A percentile compares a stretch with the other conserved stretches of the same genome.
These are phyloP conservation scores for Arthroderma sp. DNA, from an alignment of 2,329 filamentous ascomycete genomes.

Conservation along the genomic window DNA sequence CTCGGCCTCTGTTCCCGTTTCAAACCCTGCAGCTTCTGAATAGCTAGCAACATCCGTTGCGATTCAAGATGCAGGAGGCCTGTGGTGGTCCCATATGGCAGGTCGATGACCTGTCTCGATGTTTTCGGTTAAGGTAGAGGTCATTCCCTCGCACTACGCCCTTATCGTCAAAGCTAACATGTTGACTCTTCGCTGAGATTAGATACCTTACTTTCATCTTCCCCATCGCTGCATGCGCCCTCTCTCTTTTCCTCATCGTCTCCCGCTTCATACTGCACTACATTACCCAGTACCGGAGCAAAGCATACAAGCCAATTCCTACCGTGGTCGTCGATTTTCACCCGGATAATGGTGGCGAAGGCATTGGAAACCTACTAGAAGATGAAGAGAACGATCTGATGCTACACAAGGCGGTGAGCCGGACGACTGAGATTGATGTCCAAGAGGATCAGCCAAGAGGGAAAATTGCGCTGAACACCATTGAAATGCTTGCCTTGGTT, in stretches of 20 bases:
- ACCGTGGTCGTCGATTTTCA: conserved; percentile 25
- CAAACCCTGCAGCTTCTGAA: too few relatives aligned
- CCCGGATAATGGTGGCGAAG: conserved; percentile 45
- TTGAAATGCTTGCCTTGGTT: conserved; percentile 64
- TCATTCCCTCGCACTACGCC: background rate
- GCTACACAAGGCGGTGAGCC: conserved; percentile 41
- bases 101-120: conserved; percentile 48
- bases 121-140: conserved; percentile 44
- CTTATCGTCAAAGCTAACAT: background rate
- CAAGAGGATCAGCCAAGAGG: conserved; percentile 64
- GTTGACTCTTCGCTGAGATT: background rate
- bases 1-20: too few relatives aligned
- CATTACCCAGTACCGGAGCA: conserved; percentile 39
- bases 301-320: conserved; percentile 42
- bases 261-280: conserved; percentile 44
- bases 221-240: conserved; percentile 55
- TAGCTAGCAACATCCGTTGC: too few relatives aligned
- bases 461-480: conserved; percentile 53
- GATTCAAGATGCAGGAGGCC: conserved; percentile 38
- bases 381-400: conserved; percentile 39
- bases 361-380: conserved; percentile 41
- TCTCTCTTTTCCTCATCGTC: conserved; percentile 57
- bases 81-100: conserved; percentile 48
- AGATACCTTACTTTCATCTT: conserved; percentile 63
- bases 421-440: conserved; percentile 35